Base-by-base conservation (phyloP, 108 stramenopile species). In the Skeletonema grethae region DNA sequence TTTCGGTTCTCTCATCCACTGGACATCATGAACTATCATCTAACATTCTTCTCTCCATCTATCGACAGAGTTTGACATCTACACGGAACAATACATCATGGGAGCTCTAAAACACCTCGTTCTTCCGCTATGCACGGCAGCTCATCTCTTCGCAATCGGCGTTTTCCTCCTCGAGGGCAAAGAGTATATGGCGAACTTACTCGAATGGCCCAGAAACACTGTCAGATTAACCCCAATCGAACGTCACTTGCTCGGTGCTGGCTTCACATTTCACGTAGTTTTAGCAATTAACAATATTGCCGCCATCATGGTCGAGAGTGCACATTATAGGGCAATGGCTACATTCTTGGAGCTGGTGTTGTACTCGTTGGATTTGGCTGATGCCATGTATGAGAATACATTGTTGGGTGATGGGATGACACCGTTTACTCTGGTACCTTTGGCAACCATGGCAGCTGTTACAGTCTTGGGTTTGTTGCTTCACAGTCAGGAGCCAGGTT, bases 401-500 rank as follows among this genome's bases (percentile, higher is more conserved):
- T 63, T 63, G 1, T 63, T 63, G 62, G 34, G 35, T n/a, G 62
- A 63, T 4, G 62, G 39, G 5, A 9, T n/a, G 16, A 39, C 7
- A 12, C 41, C 41, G 62, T 63, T 63, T 38, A 63, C 62, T 4
- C 22, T 63, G 35, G 62, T 63, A 16, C 35, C 43, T 4, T 13
- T 67, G 35, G 29, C 31, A 5, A 45, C 22, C 22, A 34, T 34
- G 32, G 4, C 32, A 3, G 32, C 0, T 22, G 13, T 75, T 0
- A 53, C 75, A 16, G 22, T 46, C 2, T 50, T 75, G 36, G 75
- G 80, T 20, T 62, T 76, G 43, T 43, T 71, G 29, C 39, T 82
- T 61, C 74, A 76, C 32, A 39, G 29, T 36, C 63, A 64, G 80
- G 80, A 82, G 46, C 80, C 80, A 9, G 80, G 80, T 0, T 64